Evolutionary conservation across 495 filamentous ascomycete species (phyloP).

Genomic region (Penicillium chermesinum): DNA sequence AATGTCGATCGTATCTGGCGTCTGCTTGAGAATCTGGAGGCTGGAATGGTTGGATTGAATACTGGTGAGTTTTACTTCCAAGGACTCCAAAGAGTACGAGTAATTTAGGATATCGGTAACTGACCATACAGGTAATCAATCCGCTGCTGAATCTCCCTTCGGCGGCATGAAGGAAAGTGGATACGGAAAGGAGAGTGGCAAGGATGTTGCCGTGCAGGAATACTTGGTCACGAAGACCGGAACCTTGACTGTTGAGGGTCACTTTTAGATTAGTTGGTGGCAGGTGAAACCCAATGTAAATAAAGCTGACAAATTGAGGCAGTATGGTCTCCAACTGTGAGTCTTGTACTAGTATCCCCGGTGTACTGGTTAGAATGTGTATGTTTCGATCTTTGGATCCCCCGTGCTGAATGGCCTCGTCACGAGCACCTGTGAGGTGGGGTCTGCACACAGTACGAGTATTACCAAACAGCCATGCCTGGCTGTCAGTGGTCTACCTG

Average conservation of each 20-base stretch:
- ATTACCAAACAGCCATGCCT: no score
- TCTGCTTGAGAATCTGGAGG: constrained; percentile 67
- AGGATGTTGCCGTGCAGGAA: constrained; percentile 64
- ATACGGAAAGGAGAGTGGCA: constrained; percentile 72
- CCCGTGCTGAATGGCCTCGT: no score
- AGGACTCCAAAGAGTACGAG: neutral
- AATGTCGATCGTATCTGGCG: constrained; percentile 68
- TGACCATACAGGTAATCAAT: constrained; percentile 45
- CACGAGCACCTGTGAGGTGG: no score
- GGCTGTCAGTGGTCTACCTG: no score
- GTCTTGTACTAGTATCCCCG: no score
- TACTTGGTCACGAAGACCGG: constrained; percentile 71
- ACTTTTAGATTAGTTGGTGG: no score
- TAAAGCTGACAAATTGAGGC: no score
- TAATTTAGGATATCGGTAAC: neutral
- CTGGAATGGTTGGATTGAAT: constrained; percentile 72
- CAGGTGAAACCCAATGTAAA: no score
- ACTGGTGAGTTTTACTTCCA: constrained; percentile 40
- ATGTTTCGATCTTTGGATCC: no score
- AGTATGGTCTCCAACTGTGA: no score
- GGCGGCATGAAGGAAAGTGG: constrained; percentile 74
- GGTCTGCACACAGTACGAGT: no score
- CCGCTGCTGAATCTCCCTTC: constrained; percentile 67
- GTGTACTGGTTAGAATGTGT: no score
- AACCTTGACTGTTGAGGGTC: constrained; percentile 55